Evolutionary conservation across 2,329 filamentous ascomycete genomes (phyloP).

Genomic region (Chaetomiaceae sp.): DNA sequence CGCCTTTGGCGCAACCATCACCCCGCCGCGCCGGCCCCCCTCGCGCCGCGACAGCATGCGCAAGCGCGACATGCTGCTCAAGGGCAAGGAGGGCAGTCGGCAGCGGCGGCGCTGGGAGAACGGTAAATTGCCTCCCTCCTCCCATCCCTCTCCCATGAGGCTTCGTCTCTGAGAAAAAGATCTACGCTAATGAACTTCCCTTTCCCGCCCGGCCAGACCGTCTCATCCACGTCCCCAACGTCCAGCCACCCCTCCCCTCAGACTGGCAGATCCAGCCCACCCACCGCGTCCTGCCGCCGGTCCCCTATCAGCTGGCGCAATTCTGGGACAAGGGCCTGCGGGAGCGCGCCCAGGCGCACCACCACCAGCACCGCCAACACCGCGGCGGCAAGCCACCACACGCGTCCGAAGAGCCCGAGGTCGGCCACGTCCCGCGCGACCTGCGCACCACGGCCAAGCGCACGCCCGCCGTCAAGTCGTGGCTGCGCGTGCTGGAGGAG

Average conservation of each 20-base stretch:
- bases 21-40: constrained; percentile 39
- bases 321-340: constrained; percentile 67
- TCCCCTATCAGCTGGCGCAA: constrained; percentile 86
- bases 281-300: constrained; percentile 62
- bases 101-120: constrained; percentile 93
- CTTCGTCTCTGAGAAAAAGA: neutral
- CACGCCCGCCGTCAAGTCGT: constrained; percentile 67
- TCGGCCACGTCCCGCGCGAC: constrained; percentile 68
- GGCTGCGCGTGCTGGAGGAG: constrained; percentile 80
- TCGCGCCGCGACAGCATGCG: constrained; percentile 51
- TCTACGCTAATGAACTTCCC: neutral
- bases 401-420: constrained; percentile 33
- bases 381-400: constrained; percentile 5
- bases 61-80: constrained; percentile 69
- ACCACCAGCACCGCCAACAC: constrained; percentile 20
- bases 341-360: constrained; percentile 45
- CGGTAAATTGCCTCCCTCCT: constrained; percentile 47
- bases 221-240: constrained; percentile 80
- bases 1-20: constrained; percentile 25
- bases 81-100: constrained; percentile 85
- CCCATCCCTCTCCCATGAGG: neutral
- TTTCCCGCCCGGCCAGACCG: constrained; percentile 55
- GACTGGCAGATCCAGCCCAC: constrained; percentile 85
- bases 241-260: constrained; percentile 69
- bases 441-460: constrained; percentile 77